These are phyloP conservation scores for Microthyrium microscopicum DNA, from an alignment of 2,329 filamentous ascomycete species.

Conservation along the genomic window DNA sequence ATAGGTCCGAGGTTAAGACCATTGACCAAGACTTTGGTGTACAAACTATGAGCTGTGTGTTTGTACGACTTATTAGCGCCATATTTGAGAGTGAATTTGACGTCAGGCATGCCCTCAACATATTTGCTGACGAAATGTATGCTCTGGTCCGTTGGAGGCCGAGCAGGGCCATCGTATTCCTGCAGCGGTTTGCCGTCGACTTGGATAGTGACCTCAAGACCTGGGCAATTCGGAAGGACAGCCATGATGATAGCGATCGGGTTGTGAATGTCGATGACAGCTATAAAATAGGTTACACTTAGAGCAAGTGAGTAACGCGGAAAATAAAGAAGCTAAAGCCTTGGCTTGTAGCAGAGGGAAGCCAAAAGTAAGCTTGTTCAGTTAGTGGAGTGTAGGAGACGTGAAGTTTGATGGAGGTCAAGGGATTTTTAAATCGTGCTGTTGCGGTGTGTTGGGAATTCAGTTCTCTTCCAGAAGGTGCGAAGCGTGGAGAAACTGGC, in stretches of 20 bases:
- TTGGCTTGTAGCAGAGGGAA: not conserved
- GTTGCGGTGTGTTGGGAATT: no score
- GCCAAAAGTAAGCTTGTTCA: not conserved
- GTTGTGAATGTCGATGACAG: not conserved
- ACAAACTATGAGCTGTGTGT: slow-evolving; percentile 9
- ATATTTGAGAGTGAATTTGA: slow-evolving; percentile 12
- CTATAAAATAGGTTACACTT: not conserved
- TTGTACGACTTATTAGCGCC: slow-evolving; percentile 6
- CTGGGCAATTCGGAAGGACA: not conserved
- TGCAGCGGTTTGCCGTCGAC: not conserved
- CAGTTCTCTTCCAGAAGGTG: no score
- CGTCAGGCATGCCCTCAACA: slow-evolving; percentile 15
- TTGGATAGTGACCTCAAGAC: slow-evolving; percentile 1
- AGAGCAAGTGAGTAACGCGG: not conserved
- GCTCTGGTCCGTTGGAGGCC: not conserved
- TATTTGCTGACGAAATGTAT: slow-evolving; percentile 14
- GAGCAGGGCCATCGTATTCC: slow-evolving; percentile 3
- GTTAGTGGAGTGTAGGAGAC: not conserved
- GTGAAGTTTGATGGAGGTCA: no score
- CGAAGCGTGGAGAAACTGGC: no score
- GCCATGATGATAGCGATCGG: slow-evolving; percentile 1
- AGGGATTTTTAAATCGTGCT: no score
- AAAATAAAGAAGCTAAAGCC: not conserved
- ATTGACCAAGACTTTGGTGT: not conserved
- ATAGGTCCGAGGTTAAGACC: not conserved